phyloP scores from a whole-genome alignment of 148 eudicot genomes.

The Chenopodium album region DNA sequence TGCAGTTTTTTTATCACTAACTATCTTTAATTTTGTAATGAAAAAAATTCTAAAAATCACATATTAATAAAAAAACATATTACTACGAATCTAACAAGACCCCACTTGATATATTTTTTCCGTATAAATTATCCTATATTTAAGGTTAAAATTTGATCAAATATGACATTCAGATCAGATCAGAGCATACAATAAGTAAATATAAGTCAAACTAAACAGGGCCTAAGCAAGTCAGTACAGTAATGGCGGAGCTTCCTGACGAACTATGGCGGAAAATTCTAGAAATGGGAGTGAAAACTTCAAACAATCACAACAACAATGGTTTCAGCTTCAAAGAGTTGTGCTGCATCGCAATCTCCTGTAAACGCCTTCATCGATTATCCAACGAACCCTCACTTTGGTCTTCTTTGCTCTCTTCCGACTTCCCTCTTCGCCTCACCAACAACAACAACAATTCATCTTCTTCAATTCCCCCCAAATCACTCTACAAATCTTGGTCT shows the following conservation, averaged over 20 bases:
- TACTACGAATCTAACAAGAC: no score
- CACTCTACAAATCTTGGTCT: slow-evolving; percentile 51
- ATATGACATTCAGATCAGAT: no score
- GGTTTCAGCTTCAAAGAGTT: slow-evolving; percentile 51
- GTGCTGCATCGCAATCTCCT: slow-evolving; percentile 66
- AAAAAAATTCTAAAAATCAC: no score
- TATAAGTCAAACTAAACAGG: no score
- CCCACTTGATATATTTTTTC: no score
- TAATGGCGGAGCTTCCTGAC: slow-evolving; percentile 57
- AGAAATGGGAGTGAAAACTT: slow-evolving; percentile 46
- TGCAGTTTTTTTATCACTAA: no score
- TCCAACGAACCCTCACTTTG: slow-evolving; percentile 58
- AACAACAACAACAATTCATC: background rate
- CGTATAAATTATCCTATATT: no score
- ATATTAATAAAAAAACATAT: no score
- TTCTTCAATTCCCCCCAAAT: slow-evolving; percentile 31
- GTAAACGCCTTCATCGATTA: slow-evolving; percentile 50
- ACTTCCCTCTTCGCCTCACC: slow-evolving; percentile 38
- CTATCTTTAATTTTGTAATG: no score
- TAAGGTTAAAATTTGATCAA: no score
- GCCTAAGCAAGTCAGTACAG: no score
- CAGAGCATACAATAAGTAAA: no score
- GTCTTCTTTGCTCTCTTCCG: slow-evolving; percentile 56
- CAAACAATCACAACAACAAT: background rate
- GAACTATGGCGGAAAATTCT: slow-evolving; percentile 68